Base-by-base conservation (phyloP, 495 filamentous ascomycete species). In the Xylaria intraflava region DNA sequence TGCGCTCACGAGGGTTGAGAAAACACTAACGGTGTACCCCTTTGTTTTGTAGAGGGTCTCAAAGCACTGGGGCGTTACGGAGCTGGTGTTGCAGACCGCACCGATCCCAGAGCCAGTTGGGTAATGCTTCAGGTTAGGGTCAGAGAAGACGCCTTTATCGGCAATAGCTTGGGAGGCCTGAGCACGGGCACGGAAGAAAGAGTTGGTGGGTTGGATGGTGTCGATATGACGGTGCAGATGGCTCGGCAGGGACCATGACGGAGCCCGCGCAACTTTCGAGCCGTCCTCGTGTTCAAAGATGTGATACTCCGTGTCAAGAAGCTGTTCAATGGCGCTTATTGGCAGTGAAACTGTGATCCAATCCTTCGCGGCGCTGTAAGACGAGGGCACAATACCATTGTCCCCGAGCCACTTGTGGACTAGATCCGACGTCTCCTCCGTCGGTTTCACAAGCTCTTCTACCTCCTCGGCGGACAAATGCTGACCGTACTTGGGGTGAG, bases 191-290 rank as follows among this genome's bases (percentile, higher is more conserved):
- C 59, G 59, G 57, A 66, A 66, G 46, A 88, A 87, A 6, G 80
- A 83, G 33, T 78, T 87, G 4, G 83, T 86, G n/a, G 83, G 83
- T 65, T 87, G 83, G 39, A 87, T 78, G 6, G 80, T 74, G 46
- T 82, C 78, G 53, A 88, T 76, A 58, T 84, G 80, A 24, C 65
- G 65, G 50, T 79, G 78, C 5, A 89, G 64, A 3, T 74, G 64
- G 43, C 77, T 71, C 0, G 86, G 86, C 11, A 89, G 72, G 14
- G 81, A 83, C 70, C 87, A 88, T 38, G 73, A 59, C n/a, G 78
- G 78, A 4, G 84, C 81, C 10, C 84, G 75, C 72, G 73, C 70
- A 33, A 58, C 69, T 19, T 49, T 56, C 46, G 46, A 64, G 53
- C 46, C 68, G 67, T 62, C 70, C 44, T 65, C 62, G 19, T 85